Evolutionary conservation across 805 yeast species (phyloP), one percentile per base, ranked within the genome.

Genomic region (Kazachstania taianensis): DNA sequence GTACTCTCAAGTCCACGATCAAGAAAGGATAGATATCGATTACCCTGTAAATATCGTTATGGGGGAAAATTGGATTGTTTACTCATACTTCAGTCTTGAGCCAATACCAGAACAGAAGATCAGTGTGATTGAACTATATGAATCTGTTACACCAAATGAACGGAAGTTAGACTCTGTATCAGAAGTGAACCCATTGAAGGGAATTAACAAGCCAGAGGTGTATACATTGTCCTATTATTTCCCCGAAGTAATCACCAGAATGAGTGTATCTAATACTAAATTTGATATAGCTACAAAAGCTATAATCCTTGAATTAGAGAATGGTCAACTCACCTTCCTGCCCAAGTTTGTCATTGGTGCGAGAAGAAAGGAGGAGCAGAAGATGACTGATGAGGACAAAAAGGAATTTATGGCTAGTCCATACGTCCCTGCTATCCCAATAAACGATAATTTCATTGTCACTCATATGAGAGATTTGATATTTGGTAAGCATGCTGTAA

Each of bases 41-140:
- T 56, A 57, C 7, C 59, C 64, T 7, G 53, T 84, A 20, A 60
- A 68, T 16, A 48, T 84, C 19, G 65, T 75, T 1, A 70, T 75
- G 55, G 92, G 85, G 33, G 97, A 89, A 52, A 75, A 87, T 58
- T 89, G 92, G 82, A 63, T 85, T 13, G 67, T 83, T 8, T 79
- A 81, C 50, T 64, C 87, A 0, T 78, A 74, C 47, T 72, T 68
- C 50, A 69, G 77, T 38, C 49, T 52, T 1, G 53, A 53, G 2
- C 78, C 78, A 8, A 53, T 65, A 15, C 67, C 73, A 3, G 71
- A 71, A 22, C 70, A 72, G 33, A 71, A 78, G 46, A 50, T 92
- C 10, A 74, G 69, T 12, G 85, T 81, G 3, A 63, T 84, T 48
- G 96, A 92, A 53, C 57, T 92, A 27, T 92, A 75, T 57, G 94